Base-by-base conservation (phyloP, 2,329 filamentous ascomycete species). In the Sporothrix pseudoabietina region DNA sequence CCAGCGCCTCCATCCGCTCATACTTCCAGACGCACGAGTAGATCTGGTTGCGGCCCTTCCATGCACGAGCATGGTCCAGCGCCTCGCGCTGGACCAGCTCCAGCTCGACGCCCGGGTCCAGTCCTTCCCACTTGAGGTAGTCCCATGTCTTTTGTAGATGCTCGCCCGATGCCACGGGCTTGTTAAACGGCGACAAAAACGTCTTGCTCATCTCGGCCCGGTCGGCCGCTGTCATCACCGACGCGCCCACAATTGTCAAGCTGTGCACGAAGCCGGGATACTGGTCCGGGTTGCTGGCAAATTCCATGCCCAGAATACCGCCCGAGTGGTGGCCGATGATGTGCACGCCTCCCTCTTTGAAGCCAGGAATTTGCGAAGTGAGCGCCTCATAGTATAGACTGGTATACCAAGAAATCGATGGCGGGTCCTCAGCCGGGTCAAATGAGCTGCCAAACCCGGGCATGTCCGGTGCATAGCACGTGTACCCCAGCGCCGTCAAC, bases 391-490 rank as follows among this genome's bases (percentile, higher is more conserved):
- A n/a, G 41, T 75, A 75, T 12, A 73, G 72, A 22, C 69, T 49
- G 19, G 72, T 71, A 54, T 75, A 75, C 73, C 74, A 75, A 9
- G 66, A 22, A 30, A 76, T 72, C 49, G 32, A 32, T 12, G 72
- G 71, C 71, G 75, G 75, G 71, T 76, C 73, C 16, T 32, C 14
- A 26, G 32, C 41, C 30, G 75, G 74, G 61, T 75, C 74, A 73
- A 76, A 76, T 22, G 76, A 76, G 54, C 16, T 61, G 32, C 75
- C 76, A 55, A 77, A 76, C 71, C 75, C 76, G 19, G 75, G 76
- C 76, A 77, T 75, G 74, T 77, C 75, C 8, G 74, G 76, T 12
- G 76, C 75, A 30, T 71, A 76, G 73, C 75, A 76, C 14, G 68
- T 57, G 44, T 73, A 71, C 39, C 76, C 76, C 35, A 52, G 32